Evolutionary conservation across 495 filamentous ascomycete species (phyloP), one percentile per base, ranked within the genome.

Genomic region (Trichoderma reesei): DNA sequence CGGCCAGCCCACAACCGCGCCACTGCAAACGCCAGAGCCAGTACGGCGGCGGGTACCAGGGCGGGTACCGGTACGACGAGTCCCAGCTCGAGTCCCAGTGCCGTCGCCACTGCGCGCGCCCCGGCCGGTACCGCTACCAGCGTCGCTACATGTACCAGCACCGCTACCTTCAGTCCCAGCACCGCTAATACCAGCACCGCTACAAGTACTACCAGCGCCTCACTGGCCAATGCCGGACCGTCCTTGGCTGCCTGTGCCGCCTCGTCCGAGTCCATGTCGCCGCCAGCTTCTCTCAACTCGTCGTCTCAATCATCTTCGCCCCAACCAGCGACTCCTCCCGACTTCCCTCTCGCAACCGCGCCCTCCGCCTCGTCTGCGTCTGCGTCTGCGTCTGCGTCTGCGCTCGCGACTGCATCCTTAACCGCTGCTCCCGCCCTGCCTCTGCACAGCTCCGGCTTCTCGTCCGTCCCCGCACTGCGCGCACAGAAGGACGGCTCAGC

Each of bases 271-370:
- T 39, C 38, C 38, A 39, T 39, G 38, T 63, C 61, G 61, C 61
- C 61, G 61, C 61, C 61, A 44, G 42, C 42, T n/a, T 63, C 61
- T 20, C 48, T 48, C 41, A 48, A 34, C 61, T 74, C 72, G 31
- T 68, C 70, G 51, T 72, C 72, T 20, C 72, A 67, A 59, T 72
- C 72, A 41, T 70, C 72, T 34, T 74, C 72, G 68, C 72, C 72
- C 67, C 70, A 80, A 68, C 79, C 79, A 65, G 72, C 74, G 51
- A 67, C 71, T 68, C 68, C 65, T 59, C 67, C 63, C 62, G 64
- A 63, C 69, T 64, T 63, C 64, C 66, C 65, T 54, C 42, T 36
- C 68, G 46, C 61, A 42, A 60, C 63, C 31, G 18, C 34, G 34
- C 51, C 56, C 31, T 64, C 70, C 63, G 61, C 65, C 63, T 63